Evolutionary conservation across 2,329 filamentous ascomycete species (phyloP).

Genomic region (Magnaporthales sp.): DNA sequence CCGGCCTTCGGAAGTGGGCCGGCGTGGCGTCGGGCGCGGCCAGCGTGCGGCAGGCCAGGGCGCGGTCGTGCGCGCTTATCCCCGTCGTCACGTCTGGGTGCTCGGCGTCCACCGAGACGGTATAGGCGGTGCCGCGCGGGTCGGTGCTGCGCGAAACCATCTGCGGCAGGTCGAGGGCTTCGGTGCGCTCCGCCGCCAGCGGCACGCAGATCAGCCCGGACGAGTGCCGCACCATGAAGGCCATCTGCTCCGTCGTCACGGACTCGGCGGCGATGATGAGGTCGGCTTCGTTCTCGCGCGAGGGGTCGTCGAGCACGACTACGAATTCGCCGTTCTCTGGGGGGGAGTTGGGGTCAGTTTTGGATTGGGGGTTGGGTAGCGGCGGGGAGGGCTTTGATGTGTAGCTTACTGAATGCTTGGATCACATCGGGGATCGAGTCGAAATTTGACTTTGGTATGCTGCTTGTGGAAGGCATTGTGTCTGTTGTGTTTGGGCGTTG

Average conservation of each 20-base stretch:
- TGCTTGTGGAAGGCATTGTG: slow-evolving; percentile 37
- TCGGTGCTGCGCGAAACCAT: slow-evolving; percentile 77
- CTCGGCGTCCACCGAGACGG: slow-evolving; percentile 75
- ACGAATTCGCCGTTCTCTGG: slow-evolving; percentile 59
- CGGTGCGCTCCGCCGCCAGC: slow-evolving; percentile 60
- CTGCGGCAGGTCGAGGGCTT: slow-evolving; percentile 68
- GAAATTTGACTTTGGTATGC: slow-evolving; percentile 45
- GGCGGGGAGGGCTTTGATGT: background rate
- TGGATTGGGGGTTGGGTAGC: slow-evolving; percentile 2
- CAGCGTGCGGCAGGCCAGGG: slow-evolving; percentile 69
- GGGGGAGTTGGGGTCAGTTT: slow-evolving; percentile 8
- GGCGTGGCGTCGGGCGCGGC: slow-evolving; percentile 54
- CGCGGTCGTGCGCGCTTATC: slow-evolving; percentile 82
- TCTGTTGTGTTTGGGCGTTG: background rate
- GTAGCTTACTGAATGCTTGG: slow-evolving; percentile 52
- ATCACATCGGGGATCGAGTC: slow-evolving; percentile 58
- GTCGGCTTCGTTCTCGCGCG: slow-evolving; percentile 96
- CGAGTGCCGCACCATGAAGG: slow-evolving; percentile 88
- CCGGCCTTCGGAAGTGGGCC: slow-evolving; percentile 67
- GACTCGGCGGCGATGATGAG: slow-evolving; percentile 86
- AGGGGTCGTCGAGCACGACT: slow-evolving; percentile 84
- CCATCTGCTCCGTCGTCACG: slow-evolving; percentile 83
- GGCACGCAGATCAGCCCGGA: slow-evolving; percentile 90
- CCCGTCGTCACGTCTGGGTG: slow-evolving; percentile 72
- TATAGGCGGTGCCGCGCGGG: slow-evolving; percentile 87